These are phyloP conservation scores for Boletus rubescentipes DNA, from an alignment of 768 basidiomycete species.

Conservation along the genomic window DNA sequence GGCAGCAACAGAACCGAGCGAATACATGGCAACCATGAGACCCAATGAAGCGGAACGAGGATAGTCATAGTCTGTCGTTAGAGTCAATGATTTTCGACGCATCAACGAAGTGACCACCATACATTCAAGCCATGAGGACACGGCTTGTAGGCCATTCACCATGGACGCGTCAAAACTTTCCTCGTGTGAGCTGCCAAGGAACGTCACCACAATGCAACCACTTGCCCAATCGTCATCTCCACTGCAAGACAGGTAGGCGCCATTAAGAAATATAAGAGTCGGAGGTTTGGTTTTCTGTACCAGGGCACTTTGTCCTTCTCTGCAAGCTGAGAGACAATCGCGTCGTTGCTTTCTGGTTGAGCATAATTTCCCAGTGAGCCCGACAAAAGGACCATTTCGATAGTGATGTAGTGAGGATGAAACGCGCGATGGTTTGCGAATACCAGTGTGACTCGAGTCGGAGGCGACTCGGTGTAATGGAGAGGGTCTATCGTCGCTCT, in stretches of 20 bases:
- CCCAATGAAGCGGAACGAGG: not conserved
- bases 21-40: constrained; percentile 46
- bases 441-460: too few species aligned
- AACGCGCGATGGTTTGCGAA: too few species aligned
- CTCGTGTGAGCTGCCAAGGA: not conserved
- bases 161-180: constrained; percentile 43
- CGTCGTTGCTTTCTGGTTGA: constrained; percentile 1
- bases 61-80: not conserved
- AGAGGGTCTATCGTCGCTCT: too few species aligned
- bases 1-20: constrained; percentile 54
- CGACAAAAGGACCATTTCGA: constrained; percentile 37
- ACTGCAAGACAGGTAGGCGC: constrained; percentile 37
- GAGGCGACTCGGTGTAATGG: too few species aligned
- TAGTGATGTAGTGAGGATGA: not conserved
- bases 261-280: constrained; percentile 53
- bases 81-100: not conserved
- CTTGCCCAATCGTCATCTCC: constrained; percentile 13
- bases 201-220: not conserved
- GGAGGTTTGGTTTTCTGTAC: constrained; percentile 60
- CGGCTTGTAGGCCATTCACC: constrained; percentile 64
- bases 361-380: constrained; percentile 10
- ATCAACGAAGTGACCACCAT: constrained; percentile 6
- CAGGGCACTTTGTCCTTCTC: constrained; percentile 52
- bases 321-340: constrained; percentile 12
- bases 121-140: constrained; percentile 58